Base-by-base conservation (phyloP, 2,329 filamentous ascomycete genomes). In the Pleurostoma richardsiae region DNA sequence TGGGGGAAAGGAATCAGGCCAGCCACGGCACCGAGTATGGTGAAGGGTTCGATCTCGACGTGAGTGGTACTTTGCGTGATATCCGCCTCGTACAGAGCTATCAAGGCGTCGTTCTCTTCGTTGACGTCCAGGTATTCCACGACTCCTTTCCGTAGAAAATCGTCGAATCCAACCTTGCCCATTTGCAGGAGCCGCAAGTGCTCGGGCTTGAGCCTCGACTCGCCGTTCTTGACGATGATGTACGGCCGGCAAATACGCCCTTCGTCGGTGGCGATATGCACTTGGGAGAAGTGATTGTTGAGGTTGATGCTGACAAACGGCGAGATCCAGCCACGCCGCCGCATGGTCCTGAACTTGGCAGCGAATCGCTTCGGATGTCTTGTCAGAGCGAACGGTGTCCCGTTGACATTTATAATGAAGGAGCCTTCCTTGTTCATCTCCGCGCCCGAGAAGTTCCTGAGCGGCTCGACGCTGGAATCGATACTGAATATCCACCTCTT, bases 71-170 rank as follows among this genome's bases (percentile, higher is more conserved):
- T 83, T 51, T 83, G 80, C 19, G 83, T 86, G 54, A 97, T 89
- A 50, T 95, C 85, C 27, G 83, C 77, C 61, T 97, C 92, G 58
- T 91, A 91, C 19, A 96, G 80, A 4, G 92, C 88, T 54, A 99
- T 95, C 46, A 96, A 85, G 0, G 90, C 87, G 58, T 99, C 94
- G 60, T 99, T 95, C 68, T 99, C 94, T 66, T 99, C 95, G 67
- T 99, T 99, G 56, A 96, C 90, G 60, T 99, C 94, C 26, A 99
- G 79, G 59, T 99, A 99, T 63, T 99, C 95, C 6, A 99, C 88
- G 6, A 99, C 76, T 1, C 94, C 95, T 50, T 87, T 82, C 29
- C 85, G 88, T 30, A 99, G 71, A 60, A 97, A 97, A 63, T 96
- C 92, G 56, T 99, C 94, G 62, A 99, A 99, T 10, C 87, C 84